Evolutionary conservation across 441 rosid genomes (phyloP).

Genomic region (Croton setiger): DNA sequence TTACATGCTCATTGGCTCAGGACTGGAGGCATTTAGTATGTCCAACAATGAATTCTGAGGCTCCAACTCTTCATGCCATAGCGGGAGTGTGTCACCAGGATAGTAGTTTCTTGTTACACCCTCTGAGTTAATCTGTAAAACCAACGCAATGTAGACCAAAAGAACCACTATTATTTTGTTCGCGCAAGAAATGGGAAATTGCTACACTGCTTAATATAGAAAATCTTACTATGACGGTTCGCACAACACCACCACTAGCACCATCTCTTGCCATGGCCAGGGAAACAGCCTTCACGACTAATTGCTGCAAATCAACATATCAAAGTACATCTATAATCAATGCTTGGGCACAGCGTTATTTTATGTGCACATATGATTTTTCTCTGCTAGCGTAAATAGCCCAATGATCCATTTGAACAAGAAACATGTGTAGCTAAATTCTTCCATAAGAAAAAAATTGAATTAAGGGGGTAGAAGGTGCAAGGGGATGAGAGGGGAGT

Average conservation of each 20-base stretch:
- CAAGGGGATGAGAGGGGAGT: too few relatives aligned
- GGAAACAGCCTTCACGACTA: conserved; percentile 92
- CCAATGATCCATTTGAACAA: too few relatives aligned
- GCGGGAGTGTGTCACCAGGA: conserved; percentile 78
- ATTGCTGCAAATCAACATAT: conserved; percentile 45
- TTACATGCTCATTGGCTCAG: conserved; percentile 65
- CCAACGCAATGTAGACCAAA: background rate
- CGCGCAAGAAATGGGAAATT: too few relatives aligned
- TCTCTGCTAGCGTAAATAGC: too few relatives aligned
- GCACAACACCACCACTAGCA: conserved; percentile 97
- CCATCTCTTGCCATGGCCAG: conserved; percentile 97
- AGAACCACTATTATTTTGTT: background rate
- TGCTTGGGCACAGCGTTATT: background rate
- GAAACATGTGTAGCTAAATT: too few relatives aligned
- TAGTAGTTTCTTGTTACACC: conserved; percentile 87
- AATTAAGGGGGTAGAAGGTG: too few relatives aligned
- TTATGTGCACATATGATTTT: too few relatives aligned
- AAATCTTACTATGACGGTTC: conserved; percentile 80
- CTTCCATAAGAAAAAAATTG: too few relatives aligned
- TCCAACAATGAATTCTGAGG: conserved; percentile 79
- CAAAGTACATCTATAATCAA: background rate
- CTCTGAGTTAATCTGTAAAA: conserved; percentile 72
- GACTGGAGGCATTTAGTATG: conserved; percentile 51
- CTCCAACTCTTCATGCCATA: conserved; percentile 91
- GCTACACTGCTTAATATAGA: background rate